phyloP scores from a whole-genome alignment of 257 asterid genomes.

The Primulina huaijiensis region DNA sequence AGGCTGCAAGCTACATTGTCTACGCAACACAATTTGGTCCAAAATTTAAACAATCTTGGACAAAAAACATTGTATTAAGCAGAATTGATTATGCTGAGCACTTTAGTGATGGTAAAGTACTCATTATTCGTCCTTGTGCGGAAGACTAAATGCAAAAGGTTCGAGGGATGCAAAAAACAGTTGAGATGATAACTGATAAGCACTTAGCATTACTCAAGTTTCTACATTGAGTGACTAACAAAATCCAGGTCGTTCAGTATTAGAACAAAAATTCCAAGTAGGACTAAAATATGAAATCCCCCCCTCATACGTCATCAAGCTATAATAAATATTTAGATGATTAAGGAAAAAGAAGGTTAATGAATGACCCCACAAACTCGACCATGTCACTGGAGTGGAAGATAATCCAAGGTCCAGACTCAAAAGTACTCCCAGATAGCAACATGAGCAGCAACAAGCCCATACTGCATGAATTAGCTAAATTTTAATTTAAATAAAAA shows the following conservation, averaged over 20 bases:
- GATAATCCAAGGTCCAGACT: not conserved
- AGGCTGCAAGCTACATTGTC: conserved; percentile 11
- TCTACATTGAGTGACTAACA: conserved; percentile 3
- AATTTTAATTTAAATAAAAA: too few species aligned
- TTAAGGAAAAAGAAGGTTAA: not conserved
- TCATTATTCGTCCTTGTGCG: conserved; percentile 5
- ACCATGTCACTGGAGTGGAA: not conserved
- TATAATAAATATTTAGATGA: not conserved
- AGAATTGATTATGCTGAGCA: conserved; percentile 2
- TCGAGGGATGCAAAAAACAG: not conserved
- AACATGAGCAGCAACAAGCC: not conserved
- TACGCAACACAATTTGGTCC: conserved; percentile 9
- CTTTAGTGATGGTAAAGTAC: conserved; percentile 6
- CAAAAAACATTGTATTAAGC: not conserved
- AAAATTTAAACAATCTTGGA: conserved; percentile 11
- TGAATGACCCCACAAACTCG: not conserved
- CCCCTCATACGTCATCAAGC: too few species aligned
- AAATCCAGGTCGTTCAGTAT: not conserved
- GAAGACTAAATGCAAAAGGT: conserved; percentile 5
- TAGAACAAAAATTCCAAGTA: not conserved
- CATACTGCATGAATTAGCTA: too few species aligned
- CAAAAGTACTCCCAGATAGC: not conserved
- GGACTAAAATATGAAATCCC: not conserved
- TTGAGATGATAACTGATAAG: not conserved
- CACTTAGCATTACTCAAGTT: conserved; percentile 7